Base-by-base conservation (phyloP, 257 asterid genomes). In the Jaltomata sinuosa region DNA sequence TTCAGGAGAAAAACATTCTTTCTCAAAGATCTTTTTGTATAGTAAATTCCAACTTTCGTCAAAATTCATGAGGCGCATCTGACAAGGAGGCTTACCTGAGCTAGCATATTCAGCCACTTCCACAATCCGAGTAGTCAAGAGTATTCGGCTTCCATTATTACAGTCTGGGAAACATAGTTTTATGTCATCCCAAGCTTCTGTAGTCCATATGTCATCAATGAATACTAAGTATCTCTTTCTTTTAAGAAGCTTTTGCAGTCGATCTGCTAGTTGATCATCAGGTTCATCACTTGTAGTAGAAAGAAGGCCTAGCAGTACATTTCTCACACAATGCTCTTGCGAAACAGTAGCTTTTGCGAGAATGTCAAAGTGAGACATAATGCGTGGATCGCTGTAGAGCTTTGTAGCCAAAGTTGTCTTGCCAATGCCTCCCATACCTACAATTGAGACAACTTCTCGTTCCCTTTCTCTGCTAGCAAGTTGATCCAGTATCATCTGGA, bases 401-500 rank as follows among this genome's bases (percentile, higher is more conserved):
- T 52, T 67, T 21, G 31, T 79, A 1, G 84, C 87, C n/a, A 85
- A 50, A 19, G 87, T 85, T 22, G 84, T 85, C 71, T 85, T 80
- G 9, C 87, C 86, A 3, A 84, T 36, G 22, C 86, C 80, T 1
- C 79, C 54, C 86, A 84, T 84, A 14, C 84, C 86, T 4, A 32
- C 45, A 47, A 84, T 61, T 1, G 86, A 61, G 31, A 84, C 45
- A 31, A 61, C n/a, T 14, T 78, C 79, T 14, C 5, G 7, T 27
- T 27, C 21, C 8, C 3, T 62, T 27, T 6, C 10, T 62, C 69
- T 9, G 3, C 21, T 1, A 12, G 21, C 9, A 5, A 62, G 18
- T 62, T 62, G 38, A 27, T 27, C 10, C 21, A 3, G 38, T 0
- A 62, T 62, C 10, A 27, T 62, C 38, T 62, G 4, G 19, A 62